Conservation (phyloP, 2,329 filamentous ascomycete species). For the Coleophoma cylindrospora region DNA sequence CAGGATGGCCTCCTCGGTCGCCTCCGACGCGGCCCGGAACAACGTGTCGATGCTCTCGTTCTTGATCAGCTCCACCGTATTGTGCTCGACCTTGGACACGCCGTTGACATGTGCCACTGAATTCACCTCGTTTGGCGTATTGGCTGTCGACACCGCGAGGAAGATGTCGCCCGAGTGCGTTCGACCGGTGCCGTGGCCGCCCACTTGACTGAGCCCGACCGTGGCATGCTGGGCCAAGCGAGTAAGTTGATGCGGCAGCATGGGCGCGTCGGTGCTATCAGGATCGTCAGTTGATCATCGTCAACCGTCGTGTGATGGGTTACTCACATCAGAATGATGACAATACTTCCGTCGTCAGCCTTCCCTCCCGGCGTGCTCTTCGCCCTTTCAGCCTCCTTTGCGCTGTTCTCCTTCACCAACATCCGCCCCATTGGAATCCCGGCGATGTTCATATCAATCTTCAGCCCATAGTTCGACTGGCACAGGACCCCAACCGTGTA, state of each 20-base stretch:
- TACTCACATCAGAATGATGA: slow-evolving; percentile 45
- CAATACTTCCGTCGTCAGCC: slow-evolving; percentile 56
- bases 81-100: slow-evolving; percentile 28
- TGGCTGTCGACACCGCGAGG: slow-evolving; percentile 60
- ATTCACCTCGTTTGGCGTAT: slow-evolving; percentile 22
- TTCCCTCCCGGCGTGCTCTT: slow-evolving; percentile 33
- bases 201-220: slow-evolving; percentile 53
- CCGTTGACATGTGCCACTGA: slow-evolving; percentile 20
- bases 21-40: slow-evolving; percentile 57
- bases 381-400: slow-evolving; percentile 25
- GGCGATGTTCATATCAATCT: slow-evolving; percentile 49
- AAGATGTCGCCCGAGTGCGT: slow-evolving; percentile 65
- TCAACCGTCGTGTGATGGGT: no score
- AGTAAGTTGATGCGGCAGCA: slow-evolving; percentile 51
- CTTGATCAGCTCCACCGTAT: slow-evolving; percentile 45
- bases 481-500: slow-evolving; percentile 59
- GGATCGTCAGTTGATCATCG: no score
- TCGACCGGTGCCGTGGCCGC: slow-evolving; percentile 46
- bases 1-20: slow-evolving; percentile 61
- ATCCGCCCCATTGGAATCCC: slow-evolving; percentile 58
- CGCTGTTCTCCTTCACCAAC: slow-evolving; percentile 41
- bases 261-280: slow-evolving; percentile 47
- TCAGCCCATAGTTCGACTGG: slow-evolving; percentile 60
- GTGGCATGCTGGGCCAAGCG: slow-evolving; percentile 56
- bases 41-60: slow-evolving; percentile 56